Evolutionary conservation across 352 stramenopile species (phyloP), one percentile per base, ranked within the genome.

Genomic region (Pythium rhizo-oryzae): DNA sequence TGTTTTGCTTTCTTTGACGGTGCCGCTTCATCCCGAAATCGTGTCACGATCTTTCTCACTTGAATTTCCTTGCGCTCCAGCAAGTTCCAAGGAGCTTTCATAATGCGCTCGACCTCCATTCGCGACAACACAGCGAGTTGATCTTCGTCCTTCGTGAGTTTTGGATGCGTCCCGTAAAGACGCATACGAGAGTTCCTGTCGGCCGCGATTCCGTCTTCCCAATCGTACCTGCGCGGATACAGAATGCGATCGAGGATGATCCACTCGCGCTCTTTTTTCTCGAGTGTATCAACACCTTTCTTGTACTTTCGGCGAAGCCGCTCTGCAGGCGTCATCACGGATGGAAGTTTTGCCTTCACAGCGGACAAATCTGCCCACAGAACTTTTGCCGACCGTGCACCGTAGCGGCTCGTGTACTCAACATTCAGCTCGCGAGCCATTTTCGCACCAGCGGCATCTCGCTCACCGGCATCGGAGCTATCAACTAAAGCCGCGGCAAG

Each of bases 261-360:
- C 86, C 86, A 94, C 68, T 91, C 82, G 30, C 86, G 80, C 70
- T 94, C 86, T 46, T 83, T 88, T 62, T 91, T 90, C 30, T 90
- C 77, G 4, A 94, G 62, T 24, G 72, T 60, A 6, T 90, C 80
- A 16, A 64, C 61, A 3, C 75, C 80, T 62, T 89, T 92, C 59
- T 91, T 94, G 81, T 94, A 94, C 53, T 94, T 94, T 13, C 86
- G 81, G 4, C 86, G 75, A 23, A 94, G 64, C 18, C 83, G 71
- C 62, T 94, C 82, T 0, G 84, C 82, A 0, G 84, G 80, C 12
- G 84, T 91, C 76, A 94, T 90, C 78, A 92, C 89, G 4, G 83
- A 93, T 4, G 84, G 84, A 9, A 94, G 57, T 58, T 87, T 89
- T 16, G 83, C 78, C 57, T 90, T 91, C 72, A 93, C 84, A 8